Percentiles rank a stretch among this genome's conserved stretches.
Conservation (phyloP, 2,329 filamentous ascomycete species). For the Exophiala lecanii-corni region DNA sequence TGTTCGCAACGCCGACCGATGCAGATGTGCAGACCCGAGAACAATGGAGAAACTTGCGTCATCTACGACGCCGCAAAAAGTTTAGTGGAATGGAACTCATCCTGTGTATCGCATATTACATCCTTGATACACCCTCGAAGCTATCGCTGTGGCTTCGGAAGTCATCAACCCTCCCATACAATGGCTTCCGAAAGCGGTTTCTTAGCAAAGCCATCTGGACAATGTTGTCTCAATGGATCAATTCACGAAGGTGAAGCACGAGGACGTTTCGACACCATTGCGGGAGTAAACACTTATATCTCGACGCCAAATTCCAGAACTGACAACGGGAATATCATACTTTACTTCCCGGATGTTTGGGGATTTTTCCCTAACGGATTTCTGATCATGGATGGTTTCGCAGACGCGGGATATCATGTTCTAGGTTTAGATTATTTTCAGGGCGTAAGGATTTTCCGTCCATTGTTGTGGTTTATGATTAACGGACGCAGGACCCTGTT, state of each 20-base stretch:
- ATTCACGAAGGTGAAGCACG: constrained; percentile 38
- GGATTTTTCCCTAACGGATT: constrained; percentile 42
- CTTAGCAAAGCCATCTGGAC: constrained; percentile 17
- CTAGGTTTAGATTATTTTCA: constrained; percentile 45
- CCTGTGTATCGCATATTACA: too few species aligned
- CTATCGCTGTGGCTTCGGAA: too few species aligned
- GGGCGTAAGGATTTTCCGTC: constrained; percentile 34
- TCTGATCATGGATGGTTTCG: constrained; percentile 46
- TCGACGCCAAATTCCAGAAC: constrained; percentile 27
- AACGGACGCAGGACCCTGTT: constrained; percentile 38
- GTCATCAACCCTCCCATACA: background rate
- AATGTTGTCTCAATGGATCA: constrained; percentile 39
- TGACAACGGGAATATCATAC: constrained; percentile 39
- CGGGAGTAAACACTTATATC: constrained; percentile 39
- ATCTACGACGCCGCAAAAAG: too few species aligned
- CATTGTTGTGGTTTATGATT: background rate
- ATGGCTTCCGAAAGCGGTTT: constrained; percentile 15
- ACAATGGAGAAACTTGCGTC: too few species aligned
- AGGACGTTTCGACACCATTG: constrained; percentile 34
- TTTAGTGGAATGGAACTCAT: too few species aligned
- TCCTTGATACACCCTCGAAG: too few species aligned
- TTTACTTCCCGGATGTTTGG: constrained; percentile 46
- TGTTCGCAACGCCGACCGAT: too few species aligned
- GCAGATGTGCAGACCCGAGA: too few species aligned
- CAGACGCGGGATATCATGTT: constrained; percentile 41